Conservation (phyloP, 805 yeast genomes). For the Lachancea mirantina region DNA sequence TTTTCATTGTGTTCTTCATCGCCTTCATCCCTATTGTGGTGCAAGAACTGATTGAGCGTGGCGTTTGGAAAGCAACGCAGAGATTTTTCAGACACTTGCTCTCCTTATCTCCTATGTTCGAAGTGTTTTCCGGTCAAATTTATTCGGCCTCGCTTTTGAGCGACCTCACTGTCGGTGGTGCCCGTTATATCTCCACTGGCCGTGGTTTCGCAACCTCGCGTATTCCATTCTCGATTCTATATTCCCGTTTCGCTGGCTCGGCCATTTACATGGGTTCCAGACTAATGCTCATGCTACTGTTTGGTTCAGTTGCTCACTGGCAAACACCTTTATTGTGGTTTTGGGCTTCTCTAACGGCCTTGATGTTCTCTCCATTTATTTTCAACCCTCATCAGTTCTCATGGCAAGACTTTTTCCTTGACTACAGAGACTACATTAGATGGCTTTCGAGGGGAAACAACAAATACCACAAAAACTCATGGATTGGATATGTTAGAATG, state of each 20-base stretch:
- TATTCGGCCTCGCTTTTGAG: slow-evolving; percentile 71
- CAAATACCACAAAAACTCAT: slow-evolving; percentile 58
- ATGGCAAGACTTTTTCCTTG: slow-evolving; percentile 61
- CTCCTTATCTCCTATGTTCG: slow-evolving; percentile 85
- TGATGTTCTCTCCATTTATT: slow-evolving; percentile 63
- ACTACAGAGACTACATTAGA: slow-evolving; percentile 52
- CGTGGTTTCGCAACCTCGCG: slow-evolving; percentile 89
- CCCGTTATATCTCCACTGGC: slow-evolving; percentile 86
- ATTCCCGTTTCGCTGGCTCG: slow-evolving; percentile 65
- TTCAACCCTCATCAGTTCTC: slow-evolving; percentile 75
- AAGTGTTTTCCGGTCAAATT: slow-evolving; percentile 90
- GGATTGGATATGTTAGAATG: slow-evolving; percentile 70
- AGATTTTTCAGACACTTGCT: slow-evolving; percentile 69
- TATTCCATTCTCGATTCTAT: slow-evolving; percentile 60
- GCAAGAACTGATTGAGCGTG: slow-evolving; percentile 84
- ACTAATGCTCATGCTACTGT: slow-evolving; percentile 59
- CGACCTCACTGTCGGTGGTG: slow-evolving; percentile 86
- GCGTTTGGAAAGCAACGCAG: slow-evolving; percentile 62
- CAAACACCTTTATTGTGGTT: slow-evolving; percentile 66
- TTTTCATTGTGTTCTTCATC: slow-evolving; percentile 87
- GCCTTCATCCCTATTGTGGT: slow-evolving; percentile 82
- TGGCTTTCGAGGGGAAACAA: slow-evolving; percentile 83
- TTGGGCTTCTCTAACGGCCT: slow-evolving; percentile 62
- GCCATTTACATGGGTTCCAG: slow-evolving; percentile 76
- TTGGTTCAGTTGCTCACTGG: slow-evolving; percentile 78